phyloP scores from a whole-genome alignment of 169 alveolate genomes.

The Plasmodium gonderi region DNA sequence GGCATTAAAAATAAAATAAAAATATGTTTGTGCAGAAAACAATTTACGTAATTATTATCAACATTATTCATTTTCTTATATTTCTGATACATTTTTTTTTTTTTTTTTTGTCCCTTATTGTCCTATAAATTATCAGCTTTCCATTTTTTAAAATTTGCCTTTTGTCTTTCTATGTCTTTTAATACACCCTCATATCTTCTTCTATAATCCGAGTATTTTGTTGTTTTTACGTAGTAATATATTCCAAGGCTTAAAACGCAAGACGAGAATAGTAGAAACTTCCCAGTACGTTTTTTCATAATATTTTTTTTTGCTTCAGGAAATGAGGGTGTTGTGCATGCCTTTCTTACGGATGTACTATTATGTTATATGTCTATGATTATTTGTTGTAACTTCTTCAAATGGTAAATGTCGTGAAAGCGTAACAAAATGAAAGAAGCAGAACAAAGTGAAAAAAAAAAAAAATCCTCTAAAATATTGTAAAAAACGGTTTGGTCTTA shows the following conservation, averaged over 20 bases:
- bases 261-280: constrained; percentile 19
- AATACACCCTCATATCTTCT: constrained; percentile 73
- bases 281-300: constrained; percentile 40
- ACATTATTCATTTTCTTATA: background rate
- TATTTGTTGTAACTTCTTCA: background rate
- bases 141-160: constrained; percentile 67
- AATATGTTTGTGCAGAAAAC: background rate
- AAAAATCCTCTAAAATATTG: background rate
- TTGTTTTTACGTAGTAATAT: constrained; percentile 57
- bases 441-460: background rate
- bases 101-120: background rate
- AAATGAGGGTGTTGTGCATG: background rate
- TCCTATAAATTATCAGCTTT: constrained; percentile 58
- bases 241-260: constrained; percentile 60
- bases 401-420: background rate
- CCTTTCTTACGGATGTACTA: background rate
- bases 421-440: background rate
- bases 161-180: constrained; percentile 76
- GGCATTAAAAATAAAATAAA: too few species aligned
- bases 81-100: background rate
- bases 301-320: background rate
- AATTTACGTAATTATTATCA: background rate
- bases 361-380: background rate
- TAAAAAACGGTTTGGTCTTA: background rate
- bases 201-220: constrained; percentile 52